These are phyloP conservation scores for Fusarium verrucosum DNA, from an alignment of 2,329 filamentous ascomycete species.

Conservation along the genomic window DNA sequence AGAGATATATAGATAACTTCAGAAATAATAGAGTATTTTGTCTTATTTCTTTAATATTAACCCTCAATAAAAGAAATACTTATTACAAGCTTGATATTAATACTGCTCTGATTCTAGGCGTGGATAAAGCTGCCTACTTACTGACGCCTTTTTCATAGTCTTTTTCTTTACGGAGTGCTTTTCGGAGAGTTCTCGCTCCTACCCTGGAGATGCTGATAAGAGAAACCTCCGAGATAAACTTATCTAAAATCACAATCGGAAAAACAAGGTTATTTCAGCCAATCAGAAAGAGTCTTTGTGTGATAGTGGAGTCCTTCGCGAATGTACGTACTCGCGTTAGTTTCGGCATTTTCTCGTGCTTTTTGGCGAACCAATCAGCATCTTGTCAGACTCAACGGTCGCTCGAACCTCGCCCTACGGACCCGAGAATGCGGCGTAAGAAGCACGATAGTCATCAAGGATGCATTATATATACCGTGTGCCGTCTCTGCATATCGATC, in stretches of 20 bases:
- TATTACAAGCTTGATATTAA: too few species aligned
- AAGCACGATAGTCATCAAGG: not conserved
- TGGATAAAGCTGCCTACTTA: too few species aligned
- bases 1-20: too few species aligned
- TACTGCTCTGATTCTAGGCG: too few species aligned
- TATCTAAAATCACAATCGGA: not conserved
- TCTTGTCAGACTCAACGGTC: not conserved
- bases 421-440: not conserved
- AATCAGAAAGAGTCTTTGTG: not conserved
- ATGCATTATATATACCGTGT: not conserved
- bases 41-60: too few species aligned
- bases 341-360: constrained; percentile 26
- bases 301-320: rapidly evolving
- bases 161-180: too few species aligned
- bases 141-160: too few species aligned
- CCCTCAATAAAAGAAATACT: too few species aligned
- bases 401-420: not conserved
- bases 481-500: rapidly evolving
- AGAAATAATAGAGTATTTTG: too few species aligned
- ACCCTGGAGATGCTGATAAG: not conserved
- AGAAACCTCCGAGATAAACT: not conserved
- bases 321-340: constrained; percentile 14
- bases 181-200: not conserved
- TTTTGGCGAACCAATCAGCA: not conserved
- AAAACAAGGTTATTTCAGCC: not conserved